Percentiles rank a stretch among this genome's conserved stretches.
phyloP scores from a whole-genome alignment of 202 grass and related monocot genomes.

The Brachypodium distachyon region DNA sequence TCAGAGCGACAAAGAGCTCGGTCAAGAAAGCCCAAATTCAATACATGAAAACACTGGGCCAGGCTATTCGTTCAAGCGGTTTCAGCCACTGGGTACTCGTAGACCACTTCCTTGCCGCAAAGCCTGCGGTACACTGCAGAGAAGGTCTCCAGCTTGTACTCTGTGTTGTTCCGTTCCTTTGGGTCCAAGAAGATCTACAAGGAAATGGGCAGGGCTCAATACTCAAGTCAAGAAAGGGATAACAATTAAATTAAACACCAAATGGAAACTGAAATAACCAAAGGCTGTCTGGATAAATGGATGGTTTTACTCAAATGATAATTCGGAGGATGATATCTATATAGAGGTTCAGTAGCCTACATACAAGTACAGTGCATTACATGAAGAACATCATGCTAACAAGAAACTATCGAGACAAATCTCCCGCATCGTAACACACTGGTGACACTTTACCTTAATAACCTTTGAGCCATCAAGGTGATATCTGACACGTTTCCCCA shows the following conservation, averaged over 20 bases:
- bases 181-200: constrained; percentile 70
- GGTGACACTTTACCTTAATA: constrained; percentile 43
- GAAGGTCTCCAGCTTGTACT: constrained; percentile 79
- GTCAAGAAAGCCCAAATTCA: background rate
- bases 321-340: no score
- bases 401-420: no score
- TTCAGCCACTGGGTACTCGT: constrained; percentile 50
- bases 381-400: no score
- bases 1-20: background rate
- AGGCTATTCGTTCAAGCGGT: constrained; percentile 19
- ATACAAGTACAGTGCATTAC: no score
- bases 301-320: no score
- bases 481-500: constrained; percentile 60
- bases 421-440: no score
- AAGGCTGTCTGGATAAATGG: no score
- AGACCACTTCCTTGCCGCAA: constrained; percentile 57
- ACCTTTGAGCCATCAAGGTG: constrained; percentile 72
- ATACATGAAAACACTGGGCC: background rate
- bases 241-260: constrained; percentile 44
- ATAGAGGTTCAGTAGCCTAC: no score
- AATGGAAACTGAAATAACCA: constrained; percentile 55
- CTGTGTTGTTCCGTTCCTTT: constrained; percentile 69
- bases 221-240: constrained; percentile 8
- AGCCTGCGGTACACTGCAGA: constrained; percentile 61
- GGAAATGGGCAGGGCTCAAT: background rate